These are phyloP conservation scores for Huiozyma naganishii DNA, from an alignment of 805 yeast genomes.

Conservation along the genomic window DNA sequence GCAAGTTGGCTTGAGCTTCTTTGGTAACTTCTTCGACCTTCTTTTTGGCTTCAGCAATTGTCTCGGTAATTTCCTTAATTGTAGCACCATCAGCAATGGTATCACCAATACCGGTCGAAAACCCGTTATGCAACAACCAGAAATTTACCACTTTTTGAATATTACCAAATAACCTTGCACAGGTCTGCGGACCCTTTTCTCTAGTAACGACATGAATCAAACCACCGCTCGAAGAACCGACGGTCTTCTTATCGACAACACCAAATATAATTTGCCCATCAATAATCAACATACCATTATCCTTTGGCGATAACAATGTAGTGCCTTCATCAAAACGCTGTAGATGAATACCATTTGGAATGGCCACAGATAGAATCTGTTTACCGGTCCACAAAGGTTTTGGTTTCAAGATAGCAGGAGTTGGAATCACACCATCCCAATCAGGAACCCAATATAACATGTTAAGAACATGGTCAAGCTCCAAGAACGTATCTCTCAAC, in stretches of 20 bases:
- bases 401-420: constrained; percentile 89
- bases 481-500: constrained; percentile 76
- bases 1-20: constrained; percentile 80
- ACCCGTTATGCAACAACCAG: constrained; percentile 94
- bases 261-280: constrained; percentile 97
- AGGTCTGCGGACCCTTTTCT: constrained; percentile 87
- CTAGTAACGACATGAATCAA: constrained; percentile 94
- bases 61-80: constrained; percentile 85
- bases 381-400: constrained; percentile 97
- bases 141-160: constrained; percentile 91
- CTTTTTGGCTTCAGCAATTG: constrained; percentile 84
- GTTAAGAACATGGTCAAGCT: constrained; percentile 90
- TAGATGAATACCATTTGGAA: constrained; percentile 91
- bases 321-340: constrained; percentile 89
- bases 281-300: constrained; percentile 88
- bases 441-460: constrained; percentile 95
- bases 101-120: constrained; percentile 99
- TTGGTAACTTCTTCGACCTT: constrained; percentile 89
- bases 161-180: constrained; percentile 85
- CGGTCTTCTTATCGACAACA: constrained; percentile 95
- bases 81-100: constrained; percentile 97
- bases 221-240: constrained; percentile 98
- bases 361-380: constrained; percentile 82
- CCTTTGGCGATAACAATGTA: constrained; percentile 75
- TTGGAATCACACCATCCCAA: constrained; percentile 98